These are phyloP conservation scores for Stagonosporopsis cucurbitacearum DNA, from an alignment of 2,329 filamentous ascomycete genomes.

Conservation along the genomic window DNA sequence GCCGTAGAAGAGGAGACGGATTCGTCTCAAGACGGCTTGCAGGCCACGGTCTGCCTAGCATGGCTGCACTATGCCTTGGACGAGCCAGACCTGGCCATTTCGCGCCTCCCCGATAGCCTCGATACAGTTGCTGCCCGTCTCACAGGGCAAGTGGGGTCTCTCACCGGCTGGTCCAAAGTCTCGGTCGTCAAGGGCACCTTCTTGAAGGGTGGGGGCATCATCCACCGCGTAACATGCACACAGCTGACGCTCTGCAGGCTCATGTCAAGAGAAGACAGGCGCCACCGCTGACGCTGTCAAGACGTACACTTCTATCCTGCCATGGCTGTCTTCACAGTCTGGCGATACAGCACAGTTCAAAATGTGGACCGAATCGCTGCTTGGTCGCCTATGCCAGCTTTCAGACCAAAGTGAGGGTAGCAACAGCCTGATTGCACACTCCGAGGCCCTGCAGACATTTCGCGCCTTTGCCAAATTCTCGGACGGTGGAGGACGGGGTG, in stretches of 20 bases:
- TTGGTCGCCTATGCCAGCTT: conserved; percentile 77
- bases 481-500: conserved; percentile 45
- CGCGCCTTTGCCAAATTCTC: conserved; percentile 74
- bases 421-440: conserved; percentile 34
- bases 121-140: conserved; percentile 41
- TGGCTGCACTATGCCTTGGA: conserved; percentile 83
- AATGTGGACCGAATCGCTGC: conserved; percentile 78
- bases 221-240: conserved; percentile 24
- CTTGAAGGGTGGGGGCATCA: conserved; percentile 67
- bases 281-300: conserved; percentile 64
- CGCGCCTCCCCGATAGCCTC: conserved; percentile 69
- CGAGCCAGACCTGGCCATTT: conserved; percentile 68
- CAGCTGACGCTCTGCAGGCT: conserved; percentile 45
- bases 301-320: conserved; percentile 70
- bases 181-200: conserved; percentile 81
- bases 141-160: conserved; percentile 43
- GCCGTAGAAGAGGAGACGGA: conserved; percentile 51
- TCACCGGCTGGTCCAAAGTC: conserved; percentile 79
- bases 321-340: conserved; percentile 65
- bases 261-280: conserved; percentile 53
- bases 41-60: conserved; percentile 81
- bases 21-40: conserved; percentile 66
- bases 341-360: conserved; percentile 62
- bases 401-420: conserved; percentile 63
- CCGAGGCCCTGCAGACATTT: conserved; percentile 56